A percentile compares a stretch with the other conserved stretches of the same genome.
Conservation (phyloP, 768 basidiomycete genomes). For the Lentinula detonsa region DNA sequence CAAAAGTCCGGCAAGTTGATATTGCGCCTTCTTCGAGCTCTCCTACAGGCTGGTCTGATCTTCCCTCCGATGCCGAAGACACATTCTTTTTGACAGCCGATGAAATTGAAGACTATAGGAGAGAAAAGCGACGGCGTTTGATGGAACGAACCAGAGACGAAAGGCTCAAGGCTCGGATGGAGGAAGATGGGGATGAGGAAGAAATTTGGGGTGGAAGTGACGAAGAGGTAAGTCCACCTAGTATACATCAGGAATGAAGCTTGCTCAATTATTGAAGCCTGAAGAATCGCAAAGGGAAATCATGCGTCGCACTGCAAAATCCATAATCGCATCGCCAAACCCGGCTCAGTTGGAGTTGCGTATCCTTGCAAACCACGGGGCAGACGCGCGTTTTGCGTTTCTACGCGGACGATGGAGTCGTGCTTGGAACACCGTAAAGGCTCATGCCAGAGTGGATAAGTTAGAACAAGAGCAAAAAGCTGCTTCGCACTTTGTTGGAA, state of each 20-base stretch:
- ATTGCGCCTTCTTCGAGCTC: slow-evolving; percentile 25
- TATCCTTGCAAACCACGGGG: slow-evolving; percentile 81
- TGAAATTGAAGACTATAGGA: slow-evolving; percentile 61
- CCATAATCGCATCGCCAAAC: slow-evolving; percentile 67
- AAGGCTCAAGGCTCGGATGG: slow-evolving; percentile 52
- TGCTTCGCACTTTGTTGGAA: slow-evolving; percentile 19
- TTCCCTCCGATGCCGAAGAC: slow-evolving; percentile 83
- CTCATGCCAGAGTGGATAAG: slow-evolving; percentile 30
- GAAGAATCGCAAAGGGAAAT: slow-evolving; percentile 53
- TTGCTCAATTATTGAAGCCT: slow-evolving; percentile 33
- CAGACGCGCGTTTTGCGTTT: slow-evolving; percentile 76
- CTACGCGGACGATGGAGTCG: slow-evolving; percentile 69
- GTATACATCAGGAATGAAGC: neutral
- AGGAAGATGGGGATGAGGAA: slow-evolving; percentile 39
- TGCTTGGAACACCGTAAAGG: slow-evolving; percentile 56
- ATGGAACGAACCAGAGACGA: slow-evolving; percentile 58
- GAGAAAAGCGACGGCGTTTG: slow-evolving; percentile 60
- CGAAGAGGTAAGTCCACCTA: slow-evolving; percentile 48
- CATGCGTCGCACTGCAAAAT: slow-evolving; percentile 70
- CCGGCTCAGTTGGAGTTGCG: slow-evolving; percentile 81
- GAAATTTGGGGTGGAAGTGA: slow-evolving; percentile 65
- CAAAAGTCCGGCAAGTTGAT: slow-evolving; percentile 4
- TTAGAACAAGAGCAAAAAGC: slow-evolving; percentile 20
- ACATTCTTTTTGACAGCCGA: slow-evolving; percentile 70
- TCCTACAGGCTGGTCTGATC: slow-evolving; percentile 72